phyloP scores from a whole-genome alignment of 352 stramenopile species.

The Globisporangium iwayamae region DNA sequence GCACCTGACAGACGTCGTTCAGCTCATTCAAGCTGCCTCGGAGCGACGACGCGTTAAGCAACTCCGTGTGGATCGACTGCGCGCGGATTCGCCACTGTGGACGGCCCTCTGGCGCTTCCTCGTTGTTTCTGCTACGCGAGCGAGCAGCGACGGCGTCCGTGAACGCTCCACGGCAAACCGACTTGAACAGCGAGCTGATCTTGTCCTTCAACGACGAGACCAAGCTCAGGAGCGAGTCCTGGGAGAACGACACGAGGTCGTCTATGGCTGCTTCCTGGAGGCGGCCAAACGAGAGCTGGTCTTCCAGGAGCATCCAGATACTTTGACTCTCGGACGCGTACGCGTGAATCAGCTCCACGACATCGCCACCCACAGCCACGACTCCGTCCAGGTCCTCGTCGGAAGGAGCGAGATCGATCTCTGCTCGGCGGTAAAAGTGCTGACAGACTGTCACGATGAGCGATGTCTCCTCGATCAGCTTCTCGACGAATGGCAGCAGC shows the following conservation, averaged over 20 bases:
- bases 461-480: slow-evolving; percentile 39
- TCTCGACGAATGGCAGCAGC: slow-evolving; percentile 35
- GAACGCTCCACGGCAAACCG: slow-evolving; percentile 73
- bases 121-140: slow-evolving; percentile 23
- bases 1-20: slow-evolving; percentile 56
- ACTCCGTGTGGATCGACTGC: slow-evolving; percentile 62
- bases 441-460: slow-evolving; percentile 48
- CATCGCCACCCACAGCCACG: slow-evolving; percentile 57
- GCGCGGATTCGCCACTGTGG: slow-evolving; percentile 76
- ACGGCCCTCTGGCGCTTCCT: slow-evolving; percentile 24
- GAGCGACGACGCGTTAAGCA: slow-evolving; percentile 59
- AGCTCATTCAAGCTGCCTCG: slow-evolving; percentile 58
- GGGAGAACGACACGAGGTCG: slow-evolving; percentile 41
- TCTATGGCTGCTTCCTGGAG: slow-evolving; percentile 19
- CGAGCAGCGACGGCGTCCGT: slow-evolving; percentile 65
- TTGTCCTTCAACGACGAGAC: slow-evolving; percentile 63
- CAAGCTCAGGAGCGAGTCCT: slow-evolving; percentile 39
- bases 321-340: slow-evolving; percentile 48
- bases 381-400: slow-evolving; percentile 69
- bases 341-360: slow-evolving; percentile 47
- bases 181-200: slow-evolving; percentile 60
- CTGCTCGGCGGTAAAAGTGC: slow-evolving; percentile 56
- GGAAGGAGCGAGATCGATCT: slow-evolving; percentile 63
- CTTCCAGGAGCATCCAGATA: slow-evolving; percentile 37
- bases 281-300: slow-evolving; percentile 27